Evolutionary conservation across 2,329 filamentous ascomycete genomes (phyloP), one percentile per base, ranked within the genome.

Genomic region (Scedosporium boydii): DNA sequence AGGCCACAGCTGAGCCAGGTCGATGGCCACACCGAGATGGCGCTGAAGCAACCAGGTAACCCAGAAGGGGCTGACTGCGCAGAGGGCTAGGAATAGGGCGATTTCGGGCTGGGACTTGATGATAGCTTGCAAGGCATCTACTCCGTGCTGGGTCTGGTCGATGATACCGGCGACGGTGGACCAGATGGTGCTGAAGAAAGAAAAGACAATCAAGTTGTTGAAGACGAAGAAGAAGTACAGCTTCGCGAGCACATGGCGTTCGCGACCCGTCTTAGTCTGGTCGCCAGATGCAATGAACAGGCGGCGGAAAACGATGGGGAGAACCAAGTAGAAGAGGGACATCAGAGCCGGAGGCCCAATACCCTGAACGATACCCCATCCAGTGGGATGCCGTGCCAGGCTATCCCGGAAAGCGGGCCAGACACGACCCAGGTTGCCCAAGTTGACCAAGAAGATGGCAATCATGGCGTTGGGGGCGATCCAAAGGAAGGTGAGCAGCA

Each of bases 211-310:
- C 62, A 99, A 76, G 71, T 98, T 98, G 82, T 99, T 99, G 80
- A 99, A 92, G 60, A 97, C 85, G 75, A 99, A 99, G 78, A 99
- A 99, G 18, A 90, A 84, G 75, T 96, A 99, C 2, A 99, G 82
- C 74, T 96, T 96, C 65, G 86, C 87, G 64, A 95, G 82, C 60
- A 99, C 95, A 73, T 98, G 93, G 34, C 91, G 84, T 73, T 99
- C 95, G 62, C 95, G 86, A 27, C 91, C 90, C 0, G 91, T 96
- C 76, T 98, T 99, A 58, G 91, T 96, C 66, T 89, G 83, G 71
- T 98, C 93, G 66, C 95, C 95, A 4, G 90, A 89, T 67, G 85
- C 85, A 64, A 92, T 88, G 5, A 91, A 89, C 44, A 99, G 80
- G 23, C 90, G 87, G 62, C 95, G 89, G 79, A 99, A 98, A 69